phyloP scores from a whole-genome alignment of 1,284 basidiomycete genomes.

The Rhizoctonia solani region DNA sequence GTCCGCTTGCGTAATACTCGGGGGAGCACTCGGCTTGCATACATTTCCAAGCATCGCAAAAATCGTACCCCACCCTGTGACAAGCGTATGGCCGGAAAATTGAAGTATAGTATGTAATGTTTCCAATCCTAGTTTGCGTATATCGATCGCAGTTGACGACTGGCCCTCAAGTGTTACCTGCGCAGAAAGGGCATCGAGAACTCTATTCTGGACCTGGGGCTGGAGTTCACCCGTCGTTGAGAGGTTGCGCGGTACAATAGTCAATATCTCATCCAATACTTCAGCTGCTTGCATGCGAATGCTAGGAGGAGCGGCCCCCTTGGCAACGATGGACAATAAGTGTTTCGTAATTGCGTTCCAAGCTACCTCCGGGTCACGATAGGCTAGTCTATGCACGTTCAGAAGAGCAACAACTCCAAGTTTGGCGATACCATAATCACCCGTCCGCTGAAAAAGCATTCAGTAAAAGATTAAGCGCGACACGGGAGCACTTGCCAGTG shows the following conservation, averaged over 20 bases:
- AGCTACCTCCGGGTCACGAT: conserved; percentile 75
- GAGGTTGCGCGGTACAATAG: conserved; percentile 70
- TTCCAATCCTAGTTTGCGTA: conserved; percentile 85
- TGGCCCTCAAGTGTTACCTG: conserved; percentile 71
- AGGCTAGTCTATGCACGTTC: conserved; percentile 86
- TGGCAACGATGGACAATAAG: conserved; percentile 73
- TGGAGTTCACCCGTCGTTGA: conserved; percentile 62
- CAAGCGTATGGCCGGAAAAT: conserved; percentile 85
- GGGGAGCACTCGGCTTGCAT: conserved; percentile 55
- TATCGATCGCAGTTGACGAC: conserved; percentile 64
- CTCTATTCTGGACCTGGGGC: conserved; percentile 74
- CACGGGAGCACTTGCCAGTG: conserved; percentile 59
- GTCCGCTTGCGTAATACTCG: neutral
- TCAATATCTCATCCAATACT: conserved; percentile 79
- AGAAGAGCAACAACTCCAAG: conserved; percentile 77
- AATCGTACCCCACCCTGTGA: conserved; percentile 90
- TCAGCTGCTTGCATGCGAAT: conserved; percentile 88
- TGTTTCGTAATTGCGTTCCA: conserved; percentile 84
- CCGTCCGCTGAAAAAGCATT: conserved; percentile 57
- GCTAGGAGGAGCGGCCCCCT: conserved; percentile 67
- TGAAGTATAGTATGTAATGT: conserved; percentile 89
- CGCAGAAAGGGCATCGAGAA: conserved; percentile 78
- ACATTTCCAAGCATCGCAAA: conserved; percentile 88
- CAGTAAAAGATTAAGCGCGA: neutral
- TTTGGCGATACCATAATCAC: conserved; percentile 86